Evolutionary conservation across 129 eudicot species (phyloP), one percentile per base, ranked within the genome.

Genomic region (Rutidosis leptorrhynchoides): DNA sequence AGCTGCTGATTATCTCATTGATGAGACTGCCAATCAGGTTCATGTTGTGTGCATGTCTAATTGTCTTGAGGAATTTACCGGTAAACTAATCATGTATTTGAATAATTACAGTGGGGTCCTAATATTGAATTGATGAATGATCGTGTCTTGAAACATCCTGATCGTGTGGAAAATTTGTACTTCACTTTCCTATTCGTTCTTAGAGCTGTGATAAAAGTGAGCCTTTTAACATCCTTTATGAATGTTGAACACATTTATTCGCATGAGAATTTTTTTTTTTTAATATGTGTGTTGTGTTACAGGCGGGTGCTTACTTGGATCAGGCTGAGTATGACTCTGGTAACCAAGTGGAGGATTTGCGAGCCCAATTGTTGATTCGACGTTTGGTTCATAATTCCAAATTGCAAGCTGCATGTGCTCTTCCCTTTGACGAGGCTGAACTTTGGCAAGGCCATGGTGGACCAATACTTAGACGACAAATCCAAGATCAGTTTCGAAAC

Each of bases 261-360:
- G n/a, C 9, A 23, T 27, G 22, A 64, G 33, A 55, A 25, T 48
- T 35, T 65, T 24, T 35, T 65, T 24, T 62, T 7, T 19, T 21
- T 9, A 22, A 55, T 7, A 7, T 52, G 24, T 68, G 27, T 66
- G 46, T 29, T 49, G 3, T 65, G 43, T 42, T 65, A 16, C 73
- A 93, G 96, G 99, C 95, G 17, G 73, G 87, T 65, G 81, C 81
- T 67, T 93, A 88, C 76, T 74, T 93, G 85, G 95, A 93, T 78
- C 95, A 93, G 72, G 99, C 96, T 25, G 96, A 88, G 78, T 93
- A 88, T 68, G 87, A 93, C 64, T 83, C 99, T n/a, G 99, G 96
- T 30, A 93, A 93, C 65, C 65, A 65, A 62, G 83, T 76, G 70
- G 96, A 93, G 78, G 99, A 93, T 80, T 70, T 84, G 65, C 86